Conservation (phyloP, 148 eudicot genomes). For the Rhododendron williamsianum region DNA sequence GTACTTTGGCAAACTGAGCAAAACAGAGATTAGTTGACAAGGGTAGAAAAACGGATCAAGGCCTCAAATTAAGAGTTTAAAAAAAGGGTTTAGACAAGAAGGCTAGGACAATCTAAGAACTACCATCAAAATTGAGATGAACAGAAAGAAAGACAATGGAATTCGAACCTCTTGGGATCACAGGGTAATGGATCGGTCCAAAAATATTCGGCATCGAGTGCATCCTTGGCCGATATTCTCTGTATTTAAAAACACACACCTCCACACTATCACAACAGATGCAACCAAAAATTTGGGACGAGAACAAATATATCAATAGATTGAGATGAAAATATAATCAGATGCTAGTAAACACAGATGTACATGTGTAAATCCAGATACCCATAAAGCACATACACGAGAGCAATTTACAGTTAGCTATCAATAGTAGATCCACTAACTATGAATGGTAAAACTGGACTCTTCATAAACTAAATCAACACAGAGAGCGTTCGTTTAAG, state of each 20-base stretch:
- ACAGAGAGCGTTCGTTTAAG: not conserved
- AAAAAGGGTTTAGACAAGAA: not conserved
- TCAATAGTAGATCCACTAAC: not conserved
- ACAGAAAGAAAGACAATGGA: not conserved
- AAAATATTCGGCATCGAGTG: conserved; percentile 93
- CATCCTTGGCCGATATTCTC: conserved; percentile 88
- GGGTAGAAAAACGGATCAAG: not conserved
- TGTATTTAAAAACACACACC: conserved; percentile 16
- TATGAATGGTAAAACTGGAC: not conserved
- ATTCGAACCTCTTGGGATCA: conserved; percentile 74
- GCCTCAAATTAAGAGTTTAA: not conserved
- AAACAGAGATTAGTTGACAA: not conserved
- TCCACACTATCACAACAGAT: not conserved
- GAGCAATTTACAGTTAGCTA: not conserved
- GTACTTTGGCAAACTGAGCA: conserved; percentile 64
- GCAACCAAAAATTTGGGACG: not conserved
- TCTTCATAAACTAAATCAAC: not conserved
- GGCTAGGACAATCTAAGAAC: not conserved
- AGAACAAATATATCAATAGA: not conserved
- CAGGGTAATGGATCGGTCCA: conserved; percentile 92
- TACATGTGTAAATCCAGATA: not conserved
- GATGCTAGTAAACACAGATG: not conserved
- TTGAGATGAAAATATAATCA: not conserved
- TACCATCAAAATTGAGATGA: not conserved
- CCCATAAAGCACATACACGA: not conserved